Evolutionary conservation across 345 rosid genomes (phyloP), one percentile per base, ranked within the genome.

Genomic region (Laguncularia racemosa): DNA sequence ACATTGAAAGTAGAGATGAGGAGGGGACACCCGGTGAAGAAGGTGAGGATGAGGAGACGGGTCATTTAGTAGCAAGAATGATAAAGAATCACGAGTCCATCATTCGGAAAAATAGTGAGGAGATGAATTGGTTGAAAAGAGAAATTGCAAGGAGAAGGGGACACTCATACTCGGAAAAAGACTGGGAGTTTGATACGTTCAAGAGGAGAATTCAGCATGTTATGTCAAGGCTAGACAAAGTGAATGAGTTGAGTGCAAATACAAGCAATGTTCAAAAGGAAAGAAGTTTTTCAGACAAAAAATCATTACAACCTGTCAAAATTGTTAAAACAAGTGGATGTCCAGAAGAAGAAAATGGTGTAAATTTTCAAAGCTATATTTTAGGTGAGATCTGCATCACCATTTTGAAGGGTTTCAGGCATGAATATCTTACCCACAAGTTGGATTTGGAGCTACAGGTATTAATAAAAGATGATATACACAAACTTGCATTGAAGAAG

Each of bases 1-100:
- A 56, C 12, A 49, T 56, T 18, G 59, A 46, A 52, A 55, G 50
- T 28, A 48, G 12, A 54, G 69, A 20, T 33, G 11, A 12, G 16
- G 50, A 16, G 16, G 57, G 49, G 28, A 49, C 54, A 52, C 56
- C 23, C n/a, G 12, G 16, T 14, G 12, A 48, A 2, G 67, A 57
- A 17, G 46, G 21, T 26, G 20, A 62, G 48, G 81, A 66, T 46
- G 61, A 72, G 50, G 75, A 68, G 55, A 63, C 49, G 2, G 64
- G 65, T 3, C 58, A 68, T 45, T 48, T 13, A 55, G 88, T 84
- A 57, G 76, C 89, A 1, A 77, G 77, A 78, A 46, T 84, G 75
- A 77, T 82, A 60, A 76, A 82, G 77, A 81, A 66, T 65, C 91
- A 84, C 45, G 89, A 82, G 73, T 77, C 78, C 4, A 70, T 77